Evolutionary conservation across 1,284 basidiomycete species (phyloP), one percentile per base, ranked within the genome.

Genomic region (Ustilago trichophora): DNA sequence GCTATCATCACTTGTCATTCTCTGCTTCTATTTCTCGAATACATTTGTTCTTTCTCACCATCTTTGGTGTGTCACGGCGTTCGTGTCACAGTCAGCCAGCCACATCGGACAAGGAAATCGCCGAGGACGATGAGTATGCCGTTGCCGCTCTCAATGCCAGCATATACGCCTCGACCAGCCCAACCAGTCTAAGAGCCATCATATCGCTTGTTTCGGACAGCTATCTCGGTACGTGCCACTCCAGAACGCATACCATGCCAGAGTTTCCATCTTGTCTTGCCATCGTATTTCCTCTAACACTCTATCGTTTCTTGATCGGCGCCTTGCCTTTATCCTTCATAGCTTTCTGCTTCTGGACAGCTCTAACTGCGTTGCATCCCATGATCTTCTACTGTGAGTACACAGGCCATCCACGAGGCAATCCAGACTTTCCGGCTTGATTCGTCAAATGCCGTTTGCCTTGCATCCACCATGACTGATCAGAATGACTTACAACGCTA

Each of bases 291-390:
- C n/a, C n/a, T n/a, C n/a, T n/a, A n/a, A n/a, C n/a, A n/a, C n/a
- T n/a, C n/a, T n/a, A n/a, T n/a, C n/a, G n/a, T n/a, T n/a, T n/a
- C n/a, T n/a, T n/a, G n/a, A n/a, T n/a, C n/a, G n/a, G n/a, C n/a
- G n/a, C n/a, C 44, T 26, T 40, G 13, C 9, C 26, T 18, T 36
- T 21, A 36, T 49, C 16, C n/a, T n/a, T n/a, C n/a, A n/a, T n/a
- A 92, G 92, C 90, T 1, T 91, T 90, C 69, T 85, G 90, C 15
- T 93, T 90, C 79, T 95, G 92, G 92, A 91, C 93, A 0, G 85
- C 91, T 34, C 87, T 91, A 75, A 94, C 93, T 1, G 87, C 88
- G 1, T 86, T 96, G 19, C 87, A 90, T 9, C 89, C 91, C 0
- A 89, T 90, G 32, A 86, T 96, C 6, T 96, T 95, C 83, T 96